Conservation (phyloP, 306 rosid species). For the Fragaria nilgerrensis region DNA sequence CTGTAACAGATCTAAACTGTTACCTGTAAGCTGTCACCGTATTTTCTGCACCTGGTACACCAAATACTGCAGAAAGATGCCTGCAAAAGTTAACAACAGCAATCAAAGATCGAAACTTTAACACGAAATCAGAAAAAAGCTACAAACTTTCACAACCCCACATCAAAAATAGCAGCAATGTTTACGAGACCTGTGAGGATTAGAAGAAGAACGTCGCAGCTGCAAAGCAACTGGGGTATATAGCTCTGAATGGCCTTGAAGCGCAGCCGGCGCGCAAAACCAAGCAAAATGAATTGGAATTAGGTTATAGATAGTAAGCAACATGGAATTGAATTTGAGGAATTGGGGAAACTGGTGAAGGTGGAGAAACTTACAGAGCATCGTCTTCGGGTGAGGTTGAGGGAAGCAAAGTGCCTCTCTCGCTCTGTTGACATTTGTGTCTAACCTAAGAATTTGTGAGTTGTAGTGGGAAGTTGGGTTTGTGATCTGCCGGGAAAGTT, state of each 20-base stretch:
- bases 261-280: conserved; percentile 59
- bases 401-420: conserved; percentile 20
- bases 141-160: background rate
- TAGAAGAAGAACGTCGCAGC: conserved; percentile 76
- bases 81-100: conserved; percentile 42
- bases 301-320: background rate
- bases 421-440: conserved; percentile 30
- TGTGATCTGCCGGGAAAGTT: conserved; percentile 5
- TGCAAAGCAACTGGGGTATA: conserved; percentile 71
- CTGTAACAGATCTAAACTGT: conserved; percentile 3
- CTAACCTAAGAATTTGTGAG: background rate
- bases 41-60: conserved; percentile 95
- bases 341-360: background rate
- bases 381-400: conserved; percentile 35
- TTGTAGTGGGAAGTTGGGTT: background rate
- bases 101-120: background rate
- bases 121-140: background rate
- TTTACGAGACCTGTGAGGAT: conserved; percentile 61
- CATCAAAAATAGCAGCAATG: conserved; percentile 2
- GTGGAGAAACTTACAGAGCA: conserved; percentile 24
- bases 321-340: background rate
- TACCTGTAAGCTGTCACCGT: conserved; percentile 67
- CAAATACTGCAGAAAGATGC: conserved; percentile 88
- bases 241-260: conserved; percentile 44
- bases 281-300: conserved; percentile 59